Conservation (phyloP, 1,284 basidiomycete species). For the Porogramme epimiltina region DNA sequence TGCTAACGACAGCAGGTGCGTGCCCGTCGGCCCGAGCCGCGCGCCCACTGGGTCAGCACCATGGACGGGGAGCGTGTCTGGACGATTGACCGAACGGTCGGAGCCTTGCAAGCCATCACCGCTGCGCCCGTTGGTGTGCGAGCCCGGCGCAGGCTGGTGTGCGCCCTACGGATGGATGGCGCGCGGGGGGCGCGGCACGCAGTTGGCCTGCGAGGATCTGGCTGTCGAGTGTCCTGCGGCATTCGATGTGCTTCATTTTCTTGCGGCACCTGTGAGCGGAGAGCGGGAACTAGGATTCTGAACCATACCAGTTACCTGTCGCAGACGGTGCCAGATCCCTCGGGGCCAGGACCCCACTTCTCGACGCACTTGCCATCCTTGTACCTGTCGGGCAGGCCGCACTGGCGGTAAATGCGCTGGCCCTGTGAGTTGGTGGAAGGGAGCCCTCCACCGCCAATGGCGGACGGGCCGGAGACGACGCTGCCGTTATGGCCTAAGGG, state of each 20-base stretch:
- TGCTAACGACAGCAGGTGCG: constrained; percentile 21
- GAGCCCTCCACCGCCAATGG: constrained; percentile 38
- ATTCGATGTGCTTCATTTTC: constrained; percentile 84
- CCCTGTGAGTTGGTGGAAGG: constrained; percentile 65
- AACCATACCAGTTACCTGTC: constrained; percentile 53
- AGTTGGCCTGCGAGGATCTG: constrained; percentile 31
- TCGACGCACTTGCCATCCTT: constrained; percentile 86
- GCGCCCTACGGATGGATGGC: constrained; percentile 31
- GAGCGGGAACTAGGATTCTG: constrained; percentile 2
- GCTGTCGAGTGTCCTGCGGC: constrained; percentile 64
- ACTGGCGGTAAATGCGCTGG: constrained; percentile 75
- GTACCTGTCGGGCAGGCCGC: constrained; percentile 67
- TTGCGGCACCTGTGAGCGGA: constrained; percentile 61
- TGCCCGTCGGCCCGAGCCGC: constrained; percentile 19
- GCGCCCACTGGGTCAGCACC: constrained; percentile 9
- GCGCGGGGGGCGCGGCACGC: constrained; percentile 26
- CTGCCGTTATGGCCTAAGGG: constrained; percentile 27
- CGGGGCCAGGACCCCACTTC: constrained; percentile 84
- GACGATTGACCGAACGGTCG: constrained; percentile 29
- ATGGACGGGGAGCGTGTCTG: constrained; percentile 33
- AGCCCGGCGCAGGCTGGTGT: constrained; percentile 20
- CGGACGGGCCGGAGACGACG: constrained; percentile 30
- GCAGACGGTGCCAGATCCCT: constrained; percentile 82
- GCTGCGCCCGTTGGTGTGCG: constrained; percentile 25
- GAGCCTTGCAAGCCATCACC: constrained; percentile 11